Evolutionary conservation across 1,284 basidiomycete species (phyloP), one percentile per base, ranked within the genome.

Genomic region (Ustilago shanxiensis): DNA sequence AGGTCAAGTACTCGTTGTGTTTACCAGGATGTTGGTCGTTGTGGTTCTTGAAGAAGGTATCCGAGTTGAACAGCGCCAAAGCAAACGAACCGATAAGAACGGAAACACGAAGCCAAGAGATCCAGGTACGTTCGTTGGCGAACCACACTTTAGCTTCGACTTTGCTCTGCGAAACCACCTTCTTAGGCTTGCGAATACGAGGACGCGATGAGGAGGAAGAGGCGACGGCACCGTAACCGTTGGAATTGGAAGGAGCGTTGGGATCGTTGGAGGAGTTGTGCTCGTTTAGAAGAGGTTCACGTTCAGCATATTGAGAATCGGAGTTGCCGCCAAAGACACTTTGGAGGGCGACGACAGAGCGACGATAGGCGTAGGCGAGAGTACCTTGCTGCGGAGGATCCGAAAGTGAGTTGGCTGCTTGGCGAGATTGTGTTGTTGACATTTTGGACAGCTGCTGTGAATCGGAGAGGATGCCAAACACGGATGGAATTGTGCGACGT

Each of bases 71-170:
- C 2, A 99, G 89, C 0, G 94, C 95, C 20, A 96, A 88, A 0
- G 95, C 89, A 45, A 99, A 90, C 0, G 94, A 92, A 5, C 92
- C 94, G 64, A 98, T 89, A 22, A 98, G 89, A 49, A 98, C 88
- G 4, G 93, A 91, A 60, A 93, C 91, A 78, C 93, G 94, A 57
- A 97, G 88, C 91, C 95, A 98, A 0, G 95, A 90, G 56, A 97
- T 90, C 93, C 93, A 97, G 2, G 95, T 85, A 16, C 84, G 83
- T 65, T 85, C 84, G 66, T 85, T 85, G 60, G 84, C 84, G 31
- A 85, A 83, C 84, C 84, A 85, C 44, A 85, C 84, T 66, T 85
- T 85, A 33, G 84, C 83, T 64, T 85, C 84, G 5, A 85, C 84
- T 52, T 83, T 79, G 60, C 81, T 77, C 22, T 80, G 83, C 35